These are phyloP conservation scores for Ceratocystis smalleyi DNA, from an alignment of 2,329 filamentous ascomycete species.

Conservation along the genomic window DNA sequence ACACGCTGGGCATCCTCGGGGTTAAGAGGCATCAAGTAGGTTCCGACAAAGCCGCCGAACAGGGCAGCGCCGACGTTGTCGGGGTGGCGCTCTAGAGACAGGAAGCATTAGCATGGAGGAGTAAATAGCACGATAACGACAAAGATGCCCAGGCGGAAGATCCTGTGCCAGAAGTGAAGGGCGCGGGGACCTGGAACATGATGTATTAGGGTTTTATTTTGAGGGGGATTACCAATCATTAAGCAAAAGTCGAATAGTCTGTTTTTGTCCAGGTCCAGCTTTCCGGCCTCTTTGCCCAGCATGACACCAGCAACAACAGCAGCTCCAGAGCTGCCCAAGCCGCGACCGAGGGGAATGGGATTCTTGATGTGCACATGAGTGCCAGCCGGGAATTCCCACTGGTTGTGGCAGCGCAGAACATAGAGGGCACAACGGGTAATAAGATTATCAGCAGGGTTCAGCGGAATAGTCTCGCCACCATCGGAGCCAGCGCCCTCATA, in stretches of 20 bases:
- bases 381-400: constrained; percentile 66
- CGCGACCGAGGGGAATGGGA: constrained; percentile 81
- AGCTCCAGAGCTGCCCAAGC: constrained; percentile 86
- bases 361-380: constrained; percentile 93
- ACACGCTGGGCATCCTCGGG: constrained; percentile 78
- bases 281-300: constrained; percentile 75
- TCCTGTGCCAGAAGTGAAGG: not conserved
- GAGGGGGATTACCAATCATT: constrained; percentile 59
- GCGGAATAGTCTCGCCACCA: constrained; percentile 50
- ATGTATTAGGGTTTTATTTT: not conserved
- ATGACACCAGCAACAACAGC: constrained; percentile 93
- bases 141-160: not conserved
- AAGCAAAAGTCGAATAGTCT: constrained; percentile 88
- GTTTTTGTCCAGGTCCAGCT: constrained; percentile 58
- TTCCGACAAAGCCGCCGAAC: constrained; percentile 92
- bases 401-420: constrained; percentile 79
- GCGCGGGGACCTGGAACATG: not conserved
- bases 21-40: constrained; percentile 82
- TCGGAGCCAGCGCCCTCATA: constrained; percentile 73
- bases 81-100: constrained; percentile 55
- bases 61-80: constrained; percentile 91
- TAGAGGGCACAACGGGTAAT: constrained; percentile 90
- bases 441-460: constrained; percentile 76
- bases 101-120: not conserved
- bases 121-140: not conserved